These are phyloP conservation scores for Rhynchosporium agropyri DNA, from an alignment of 2,329 filamentous ascomycete genomes.

Conservation along the genomic window DNA sequence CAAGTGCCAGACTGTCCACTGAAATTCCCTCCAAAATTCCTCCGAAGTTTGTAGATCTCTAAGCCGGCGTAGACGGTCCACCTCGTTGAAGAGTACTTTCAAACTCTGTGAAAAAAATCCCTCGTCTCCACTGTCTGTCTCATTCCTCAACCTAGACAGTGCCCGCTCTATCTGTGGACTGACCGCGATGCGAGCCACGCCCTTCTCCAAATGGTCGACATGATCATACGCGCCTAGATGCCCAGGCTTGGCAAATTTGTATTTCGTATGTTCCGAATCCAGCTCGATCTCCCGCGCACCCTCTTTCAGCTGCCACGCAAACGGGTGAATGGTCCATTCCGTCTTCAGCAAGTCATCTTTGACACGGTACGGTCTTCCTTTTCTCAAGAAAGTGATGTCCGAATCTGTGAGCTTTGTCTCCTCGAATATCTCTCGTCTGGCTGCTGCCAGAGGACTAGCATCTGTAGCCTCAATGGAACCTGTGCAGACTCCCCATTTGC, in stretches of 20 bases:
- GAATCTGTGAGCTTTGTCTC: constrained; percentile 57
- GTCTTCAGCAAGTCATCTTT: constrained; percentile 54
- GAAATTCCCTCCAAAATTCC: constrained; percentile 58
- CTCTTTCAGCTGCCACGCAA: constrained; percentile 57
- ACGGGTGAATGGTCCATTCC: constrained; percentile 65
- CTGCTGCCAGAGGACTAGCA: constrained; percentile 55
- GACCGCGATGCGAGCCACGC: constrained; percentile 56
- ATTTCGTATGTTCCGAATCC: constrained; percentile 67
- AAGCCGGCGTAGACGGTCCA: constrained; percentile 45
- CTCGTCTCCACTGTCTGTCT: constrained; percentile 61
- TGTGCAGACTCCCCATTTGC: constrained; percentile 63
- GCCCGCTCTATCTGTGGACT: constrained; percentile 50
- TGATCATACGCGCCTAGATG: constrained; percentile 51
- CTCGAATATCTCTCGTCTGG: constrained; percentile 64
- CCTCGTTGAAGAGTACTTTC: constrained; percentile 48
- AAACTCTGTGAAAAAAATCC: constrained; percentile 60
- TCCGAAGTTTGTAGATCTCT: constrained; percentile 37
- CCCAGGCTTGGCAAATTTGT: constrained; percentile 53
- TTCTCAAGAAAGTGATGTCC: constrained; percentile 31
- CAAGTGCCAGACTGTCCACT: constrained; percentile 63
- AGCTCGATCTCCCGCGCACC: constrained; percentile 50
- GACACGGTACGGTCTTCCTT: constrained; percentile 62
- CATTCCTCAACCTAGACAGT: constrained; percentile 53
- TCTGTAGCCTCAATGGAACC: constrained; percentile 61
- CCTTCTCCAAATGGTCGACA: constrained; percentile 61